Base-by-base conservation (phyloP, 2,329 filamentous ascomycete genomes). In the Phyllosticta paracitricarpa region DNA sequence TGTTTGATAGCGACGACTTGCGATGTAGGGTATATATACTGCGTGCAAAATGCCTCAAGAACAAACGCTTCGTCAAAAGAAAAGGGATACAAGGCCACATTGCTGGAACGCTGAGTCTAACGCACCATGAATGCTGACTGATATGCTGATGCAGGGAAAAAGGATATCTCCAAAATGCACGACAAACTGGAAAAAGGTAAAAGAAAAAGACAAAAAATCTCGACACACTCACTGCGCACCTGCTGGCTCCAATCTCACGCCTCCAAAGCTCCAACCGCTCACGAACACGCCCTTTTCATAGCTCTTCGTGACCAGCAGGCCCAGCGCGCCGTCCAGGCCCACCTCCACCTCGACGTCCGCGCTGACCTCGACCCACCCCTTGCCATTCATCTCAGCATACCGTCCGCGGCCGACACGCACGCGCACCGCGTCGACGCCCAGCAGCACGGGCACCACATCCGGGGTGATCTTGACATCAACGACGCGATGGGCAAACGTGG, bases 211-310 rank as follows among this genome's bases (percentile, higher is more conserved):
- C 9, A 58, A 54, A 54, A 9, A 22, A 24, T 3, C 3, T 14
- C 8, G 2, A n/a, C 10, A 12, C 14, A 7, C 12, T 56, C 54
- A 61, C 35, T 30, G 54, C 10, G 52, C 54, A 26, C 73, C 73
- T 6, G 73, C 65, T 1, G 73, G 73, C 64, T 74, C 68, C 61
- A 75, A 51, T 54, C 70, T 66, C 40, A 75, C 71, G 0, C 73
- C 73, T 0, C 73, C 73, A 66, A 75, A 75, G 58, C 68, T 73
- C 72, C 72, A 75, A 0, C 73, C 73, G 63, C 71, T 71, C 1
- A 73, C 65, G 35, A 60, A 62, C 8, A 67, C 65, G 2, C 66
- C 71, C 62, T 73, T 68, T 57, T 71, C 64, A 33, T 62, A 75
- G 59, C 63, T 71, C 64, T 69, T 72, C 57, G 66, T 75, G 30